Percentiles rank a stretch among this genome's conserved stretches.
These are phyloP conservation scores for Aspergillus glaucus DNA, from an alignment of 2,329 filamentous ascomycete genomes.

Conservation along the genomic window DNA sequence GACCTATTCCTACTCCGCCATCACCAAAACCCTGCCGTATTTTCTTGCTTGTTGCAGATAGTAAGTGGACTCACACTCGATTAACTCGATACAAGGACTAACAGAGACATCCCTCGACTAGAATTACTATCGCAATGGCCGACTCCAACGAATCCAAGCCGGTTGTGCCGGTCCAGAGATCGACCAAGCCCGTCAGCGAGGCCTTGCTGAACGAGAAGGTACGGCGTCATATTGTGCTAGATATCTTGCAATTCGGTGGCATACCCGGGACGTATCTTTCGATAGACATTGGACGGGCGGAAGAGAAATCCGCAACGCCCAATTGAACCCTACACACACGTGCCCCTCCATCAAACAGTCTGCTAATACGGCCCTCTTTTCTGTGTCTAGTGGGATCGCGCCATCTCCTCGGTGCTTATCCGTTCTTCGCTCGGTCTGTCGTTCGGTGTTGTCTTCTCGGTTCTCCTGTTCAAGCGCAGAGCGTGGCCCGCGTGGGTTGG, in stretches of 20 bases:
- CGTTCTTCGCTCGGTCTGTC: conserved; percentile 91
- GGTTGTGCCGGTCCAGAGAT: conserved; percentile 62
- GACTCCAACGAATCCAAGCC: conserved; percentile 50
- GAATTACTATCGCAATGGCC: conserved; percentile 44
- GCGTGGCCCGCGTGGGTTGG: conserved; percentile 97
- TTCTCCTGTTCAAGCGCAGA: conserved; percentile 95
- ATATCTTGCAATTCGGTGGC: neutral
- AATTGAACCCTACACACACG: neutral
- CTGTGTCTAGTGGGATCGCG: conserved; percentile 81
- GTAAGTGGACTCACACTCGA: conserved; percentile 6
- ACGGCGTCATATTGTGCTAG: conserved; percentile 18
- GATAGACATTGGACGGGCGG: neutral
- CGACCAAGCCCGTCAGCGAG: conserved; percentile 82
- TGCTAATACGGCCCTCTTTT: conserved; percentile 12
- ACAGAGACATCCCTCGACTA: conserved; percentile 5
- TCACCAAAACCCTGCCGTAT: conserved; percentile 3
- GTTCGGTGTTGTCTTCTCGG: conserved; percentile 97
- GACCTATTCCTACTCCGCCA: conserved; percentile 18
- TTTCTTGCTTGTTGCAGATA: conserved; percentile 5
- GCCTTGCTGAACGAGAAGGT: conserved; percentile 99
- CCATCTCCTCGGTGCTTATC: conserved; percentile 94
- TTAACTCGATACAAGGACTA: conserved; percentile 4
- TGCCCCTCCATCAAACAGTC: neutral
- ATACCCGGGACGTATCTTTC: neutral
- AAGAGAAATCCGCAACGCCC: neutral